Percentiles rank a stretch among this genome's conserved stretches.
These are phyloP conservation scores for Tricholoma sp. DNA, from an alignment of 768 basidiomycete species.

Conservation along the genomic window DNA sequence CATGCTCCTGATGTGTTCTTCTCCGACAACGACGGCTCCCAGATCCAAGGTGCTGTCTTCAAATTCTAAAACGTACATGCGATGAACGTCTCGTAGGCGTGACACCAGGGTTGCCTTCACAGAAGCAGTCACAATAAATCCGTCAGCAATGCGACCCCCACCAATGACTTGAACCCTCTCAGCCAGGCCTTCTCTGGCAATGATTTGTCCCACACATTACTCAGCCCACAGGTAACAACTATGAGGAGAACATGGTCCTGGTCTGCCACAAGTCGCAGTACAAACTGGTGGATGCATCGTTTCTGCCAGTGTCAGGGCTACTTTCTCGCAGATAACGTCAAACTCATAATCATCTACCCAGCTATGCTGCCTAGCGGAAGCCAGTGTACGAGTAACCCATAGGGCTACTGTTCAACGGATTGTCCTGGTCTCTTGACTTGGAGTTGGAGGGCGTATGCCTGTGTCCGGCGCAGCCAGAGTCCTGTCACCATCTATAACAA, in stretches of 20 bases:
- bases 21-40: not conserved
- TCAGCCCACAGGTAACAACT: not conserved
- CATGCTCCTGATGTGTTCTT: not conserved
- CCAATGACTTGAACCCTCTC: not conserved
- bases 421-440: not conserved
- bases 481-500: not conserved
- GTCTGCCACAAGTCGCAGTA: not conserved
- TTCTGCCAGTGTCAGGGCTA: not conserved
- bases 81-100: not conserved
- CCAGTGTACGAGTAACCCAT: not conserved
- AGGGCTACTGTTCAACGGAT: constrained; percentile 1
- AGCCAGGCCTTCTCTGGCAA: not conserved
- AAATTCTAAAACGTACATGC: not conserved
- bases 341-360: not conserved
- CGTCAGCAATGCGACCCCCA: not conserved
- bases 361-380: not conserved
- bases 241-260: not conserved
- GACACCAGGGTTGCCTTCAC: not conserved
- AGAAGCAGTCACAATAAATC: not conserved
- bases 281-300: not conserved
- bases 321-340: not conserved
- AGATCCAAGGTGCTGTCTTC: not conserved
- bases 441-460: not conserved
- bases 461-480: not conserved
- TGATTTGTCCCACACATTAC: not conserved